These are phyloP conservation scores for Vinca major DNA, from an alignment of 305 asterid genomes.

Conservation along the genomic window DNA sequence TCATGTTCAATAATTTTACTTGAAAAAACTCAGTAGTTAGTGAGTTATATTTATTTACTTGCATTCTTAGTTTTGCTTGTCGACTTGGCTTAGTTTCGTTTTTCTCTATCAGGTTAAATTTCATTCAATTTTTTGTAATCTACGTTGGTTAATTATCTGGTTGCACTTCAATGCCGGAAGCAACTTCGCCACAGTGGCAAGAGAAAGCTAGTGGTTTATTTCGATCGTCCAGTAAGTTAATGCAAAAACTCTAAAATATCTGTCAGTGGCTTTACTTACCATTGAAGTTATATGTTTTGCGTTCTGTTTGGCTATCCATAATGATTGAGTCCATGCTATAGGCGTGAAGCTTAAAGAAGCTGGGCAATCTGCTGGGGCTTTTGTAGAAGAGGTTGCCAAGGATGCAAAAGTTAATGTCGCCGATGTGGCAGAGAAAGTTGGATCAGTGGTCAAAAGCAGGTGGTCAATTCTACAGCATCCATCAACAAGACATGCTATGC, in stretches of 20 bases:
- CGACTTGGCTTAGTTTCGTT: background rate
- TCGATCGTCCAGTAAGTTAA: slow-evolving; percentile 56
- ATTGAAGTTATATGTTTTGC: background rate
- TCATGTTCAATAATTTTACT: background rate
- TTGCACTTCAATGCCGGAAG: slow-evolving; percentile 47
- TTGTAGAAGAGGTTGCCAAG: slow-evolving; percentile 71
- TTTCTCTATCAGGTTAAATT: slow-evolving; percentile 12
- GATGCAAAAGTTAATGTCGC: slow-evolving; percentile 68
- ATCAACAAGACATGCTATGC: slow-evolving; percentile 69
- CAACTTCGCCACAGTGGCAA: slow-evolving; percentile 63
- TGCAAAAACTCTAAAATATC: slow-evolving; percentile 3
- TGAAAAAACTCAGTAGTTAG: background rate
- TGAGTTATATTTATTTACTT: background rate
- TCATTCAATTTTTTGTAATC: slow-evolving; percentile 10
- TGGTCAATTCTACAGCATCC: slow-evolving; percentile 76
- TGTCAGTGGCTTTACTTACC: background rate
- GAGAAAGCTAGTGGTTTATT: slow-evolving; percentile 68
- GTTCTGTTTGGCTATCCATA: background rate
- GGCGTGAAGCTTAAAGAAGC: slow-evolving; percentile 76
- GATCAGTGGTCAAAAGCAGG: slow-evolving; percentile 59
- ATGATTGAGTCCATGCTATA: slow-evolving; percentile 19
- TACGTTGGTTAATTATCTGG: slow-evolving; percentile 15
- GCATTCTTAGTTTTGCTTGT: background rate
- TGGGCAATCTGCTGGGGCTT: slow-evolving; percentile 65
- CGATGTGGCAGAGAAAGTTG: slow-evolving; percentile 69